Base-by-base conservation (phyloP, 148 eudicot genomes). In the Salicornia ramosissima region DNA sequence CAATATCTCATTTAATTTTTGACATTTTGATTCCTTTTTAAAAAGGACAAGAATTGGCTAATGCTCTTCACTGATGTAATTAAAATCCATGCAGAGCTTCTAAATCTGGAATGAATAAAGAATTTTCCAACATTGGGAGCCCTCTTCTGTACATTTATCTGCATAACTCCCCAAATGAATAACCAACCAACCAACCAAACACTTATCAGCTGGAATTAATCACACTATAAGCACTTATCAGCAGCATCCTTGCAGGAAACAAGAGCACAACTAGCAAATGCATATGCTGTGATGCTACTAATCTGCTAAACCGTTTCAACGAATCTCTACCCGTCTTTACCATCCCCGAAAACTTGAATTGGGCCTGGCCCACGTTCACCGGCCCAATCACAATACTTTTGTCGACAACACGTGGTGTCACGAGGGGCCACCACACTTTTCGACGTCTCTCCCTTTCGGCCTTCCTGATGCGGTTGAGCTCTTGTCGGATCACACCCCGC, bases 221-320 rank as follows among this genome's bases (percentile, higher is more conserved):
- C 66, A 81, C 40, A 46, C 78, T 77, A 60, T 54, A 81, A 2
- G 87, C 70, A 26, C 96, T 85, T 47, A 88, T 64, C 16, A 94
- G 75, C 60, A 93, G 42, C 64, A 85, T 64, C 30, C 86, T 71
- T 4, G 89, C 96, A 54, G 96, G 97, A 66, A 87, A 70, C 73
- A 88, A 69, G 21, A 93, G 72, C 50, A 90, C 81, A 61, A 90
- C 83, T 24, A 90, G 77, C 85, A 88, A 72, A 78, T 90, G 96
- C 92, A 90, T 83, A 65, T 86, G 92, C 65, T 87, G 92, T 9
- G 97, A 94, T 19, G 96, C 91, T 29, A 88, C 82, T 6, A 90
- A 79, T 69, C 86, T 79, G 34, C 86, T 87, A 49, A 90, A 89
- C 58, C 96, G 75, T 62, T 84, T 90, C 73, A 87, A 68, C 0